Evolutionary conservation across 75 land plant genomes (phyloP), one percentile per base, ranked within the genome.

Genomic region (Chamaecyparis obtusa): DNA sequence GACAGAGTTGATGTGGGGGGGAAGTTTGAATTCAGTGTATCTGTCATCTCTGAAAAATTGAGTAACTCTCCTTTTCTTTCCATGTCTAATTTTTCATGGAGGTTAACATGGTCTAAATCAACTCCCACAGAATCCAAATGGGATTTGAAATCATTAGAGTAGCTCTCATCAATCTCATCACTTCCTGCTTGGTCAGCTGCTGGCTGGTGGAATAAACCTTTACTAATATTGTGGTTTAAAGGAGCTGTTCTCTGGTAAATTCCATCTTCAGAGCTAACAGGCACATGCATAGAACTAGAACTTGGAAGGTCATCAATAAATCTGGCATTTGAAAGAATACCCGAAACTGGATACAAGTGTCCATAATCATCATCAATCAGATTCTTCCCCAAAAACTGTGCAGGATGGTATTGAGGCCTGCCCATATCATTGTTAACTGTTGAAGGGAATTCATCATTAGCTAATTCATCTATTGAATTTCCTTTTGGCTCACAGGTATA

Each of bases 361-460:
- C 94, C 81, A 39, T 93, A 92, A 89, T 92, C 90, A 57, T 92
- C 90, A 77, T 95, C 95, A 87, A 93, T 90, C 36, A 88, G 76
- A 32, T 91, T 92, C 74, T 95, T 91, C 30, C 90, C 93, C 33
- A 85, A 75, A 87, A 85, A 84, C 32, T 71, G 86, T 51, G 7
- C 43, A 17, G 83, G 37, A 71, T 60, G 36, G 32, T 48, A 46
- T 51, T 55, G 85, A 33, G 37, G 36, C 41, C 5, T 56, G 3
- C 17, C 33, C 9, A 16, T 54, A 84, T 84, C 85, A 84, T 56
- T 55, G 83, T 21, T 44, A 81, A 81, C 51, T 41, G 30, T 27
- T 76, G 41, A 77, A 54, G 44, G 76, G 19, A 86, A 64, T 48
- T 81, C 85, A 80, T 43, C 88, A 39, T 36, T 60, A 54, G 91